Conservation (phyloP, 1,284 basidiomycete genomes). For the Clitocybe nebularis region DNA sequence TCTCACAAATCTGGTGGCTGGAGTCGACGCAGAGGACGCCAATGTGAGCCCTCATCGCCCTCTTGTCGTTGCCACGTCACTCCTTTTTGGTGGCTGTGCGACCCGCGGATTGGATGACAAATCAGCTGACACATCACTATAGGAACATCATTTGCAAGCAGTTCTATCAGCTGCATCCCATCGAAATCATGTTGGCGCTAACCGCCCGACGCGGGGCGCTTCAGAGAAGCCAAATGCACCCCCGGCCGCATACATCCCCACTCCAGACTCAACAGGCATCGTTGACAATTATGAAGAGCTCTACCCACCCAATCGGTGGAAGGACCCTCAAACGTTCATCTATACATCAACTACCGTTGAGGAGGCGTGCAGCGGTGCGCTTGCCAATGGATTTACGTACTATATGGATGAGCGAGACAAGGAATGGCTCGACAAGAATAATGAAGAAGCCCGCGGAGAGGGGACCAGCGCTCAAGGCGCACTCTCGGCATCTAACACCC, state of each 20-base stretch:
- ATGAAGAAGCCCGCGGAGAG: slow-evolving; percentile 84
- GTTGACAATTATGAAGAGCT: slow-evolving; percentile 73
- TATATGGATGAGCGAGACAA: slow-evolving; percentile 96
- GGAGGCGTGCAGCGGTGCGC: slow-evolving; percentile 57
- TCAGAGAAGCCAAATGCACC: slow-evolving; percentile 39
- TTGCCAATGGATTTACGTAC: slow-evolving; percentile 75
- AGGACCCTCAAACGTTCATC: slow-evolving; percentile 78
- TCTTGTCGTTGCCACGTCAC: slow-evolving; percentile 30
- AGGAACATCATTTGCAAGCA: slow-evolving; percentile 94
- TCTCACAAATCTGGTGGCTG: slow-evolving; percentile 48
- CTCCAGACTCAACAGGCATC: slow-evolving; percentile 84
- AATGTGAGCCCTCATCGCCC: slow-evolving; percentile 60
- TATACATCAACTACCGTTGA: slow-evolving; percentile 89
- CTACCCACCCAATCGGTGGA: slow-evolving; percentile 69
- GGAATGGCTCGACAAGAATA: slow-evolving; percentile 91
- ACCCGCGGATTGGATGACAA: slow-evolving; percentile 40
- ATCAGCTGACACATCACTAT: slow-evolving; percentile 57
- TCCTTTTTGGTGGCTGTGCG: slow-evolving; percentile 43
- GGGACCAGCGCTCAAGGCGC: slow-evolving; percentile 77
- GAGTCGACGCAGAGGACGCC: slow-evolving; percentile 85
- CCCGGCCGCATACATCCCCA: slow-evolving; percentile 82
- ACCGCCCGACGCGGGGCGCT: slow-evolving; percentile 37
- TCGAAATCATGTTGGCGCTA: slow-evolving; percentile 40
- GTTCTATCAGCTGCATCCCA: slow-evolving; percentile 74
- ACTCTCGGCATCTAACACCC: slow-evolving; percentile 49